A percentile compares a stretch with the other conserved stretches of the same genome.
phyloP scores from a whole-genome alignment of 176 grass and related monocot genomes.

The Dendrocalamus sinicus region DNA sequence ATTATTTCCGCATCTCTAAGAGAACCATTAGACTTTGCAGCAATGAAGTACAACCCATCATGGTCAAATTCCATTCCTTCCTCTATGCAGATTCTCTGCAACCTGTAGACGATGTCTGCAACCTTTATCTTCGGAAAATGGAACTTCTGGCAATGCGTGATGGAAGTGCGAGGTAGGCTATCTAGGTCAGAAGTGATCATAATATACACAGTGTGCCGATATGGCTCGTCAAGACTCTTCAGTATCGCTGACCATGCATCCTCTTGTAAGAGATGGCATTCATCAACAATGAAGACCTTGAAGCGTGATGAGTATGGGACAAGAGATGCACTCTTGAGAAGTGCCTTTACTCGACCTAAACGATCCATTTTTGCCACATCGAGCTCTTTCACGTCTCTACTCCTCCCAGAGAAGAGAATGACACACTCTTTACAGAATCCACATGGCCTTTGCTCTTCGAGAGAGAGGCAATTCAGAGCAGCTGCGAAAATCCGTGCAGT shows the following conservation, averaged over 20 bases:
- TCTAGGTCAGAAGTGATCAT: constrained; percentile 94
- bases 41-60: constrained; percentile 86
- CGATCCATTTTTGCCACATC: constrained; percentile 83
- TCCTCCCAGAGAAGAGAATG: constrained; percentile 81
- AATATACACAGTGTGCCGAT: constrained; percentile 78
- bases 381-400: constrained; percentile 86
- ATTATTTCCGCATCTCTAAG: constrained; percentile 94
- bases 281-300: constrained; percentile 91
- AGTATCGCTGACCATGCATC: constrained; percentile 91
- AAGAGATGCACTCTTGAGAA: constrained; percentile 75
- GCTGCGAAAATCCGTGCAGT: constrained; percentile 87
- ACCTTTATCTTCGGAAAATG: constrained; percentile 97
- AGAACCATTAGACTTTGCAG: constrained; percentile 86
- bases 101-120: constrained; percentile 66
- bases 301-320: constrained; percentile 86
- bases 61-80: constrained; percentile 90
- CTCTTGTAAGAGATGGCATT: constrained; percentile 80
- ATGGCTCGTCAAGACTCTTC: constrained; percentile 81
- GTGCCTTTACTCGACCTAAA: constrained; percentile 73
- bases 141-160: constrained; percentile 89
- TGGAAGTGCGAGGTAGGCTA: constrained; percentile 60
- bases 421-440: constrained; percentile 92
- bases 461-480: constrained; percentile 87
- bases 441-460: constrained; percentile 89
- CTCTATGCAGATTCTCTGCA: constrained; percentile 86